phyloP scores from a whole-genome alignment of 208 protist genomes.

The Leishmania mexicana region DNA sequence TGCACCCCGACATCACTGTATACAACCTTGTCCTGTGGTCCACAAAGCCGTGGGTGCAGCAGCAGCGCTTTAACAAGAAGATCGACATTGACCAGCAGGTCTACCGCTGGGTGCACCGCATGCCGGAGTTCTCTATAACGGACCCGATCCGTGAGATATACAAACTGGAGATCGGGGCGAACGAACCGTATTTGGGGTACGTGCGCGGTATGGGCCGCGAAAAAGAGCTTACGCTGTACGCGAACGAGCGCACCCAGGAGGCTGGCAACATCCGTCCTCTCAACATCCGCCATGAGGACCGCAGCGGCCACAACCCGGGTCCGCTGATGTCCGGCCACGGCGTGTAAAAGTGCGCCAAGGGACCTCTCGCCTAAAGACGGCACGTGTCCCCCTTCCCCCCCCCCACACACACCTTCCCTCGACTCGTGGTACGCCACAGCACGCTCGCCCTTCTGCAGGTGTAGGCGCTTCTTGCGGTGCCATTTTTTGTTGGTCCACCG shows the following conservation, averaged over 20 bases:
- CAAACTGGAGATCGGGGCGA: slow-evolving; percentile 66
- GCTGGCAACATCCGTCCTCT: slow-evolving; percentile 60
- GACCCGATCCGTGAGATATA: slow-evolving; percentile 71
- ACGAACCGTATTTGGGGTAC: slow-evolving; percentile 85
- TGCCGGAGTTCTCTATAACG: slow-evolving; percentile 63
- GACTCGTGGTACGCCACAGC: background rate
- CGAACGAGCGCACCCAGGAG: slow-evolving; percentile 42
- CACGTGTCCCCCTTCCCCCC: background rate
- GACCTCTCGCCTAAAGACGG: background rate
- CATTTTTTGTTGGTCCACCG: background rate
- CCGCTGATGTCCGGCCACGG: slow-evolving; percentile 40
- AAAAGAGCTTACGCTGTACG: slow-evolving; percentile 62
- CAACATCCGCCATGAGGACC: slow-evolving; percentile 58
- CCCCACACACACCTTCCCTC: background rate
- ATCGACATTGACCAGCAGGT: slow-evolving; percentile 73
- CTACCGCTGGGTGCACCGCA: slow-evolving; percentile 85
- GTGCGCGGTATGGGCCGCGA: slow-evolving; percentile 73
- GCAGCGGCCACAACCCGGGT: slow-evolving; percentile 65
- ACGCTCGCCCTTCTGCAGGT: background rate
- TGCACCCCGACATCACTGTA: slow-evolving; percentile 86
- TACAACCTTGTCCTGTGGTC: slow-evolving; percentile 84
- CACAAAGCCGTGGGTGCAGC: slow-evolving; percentile 84
- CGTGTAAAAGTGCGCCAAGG: slow-evolving; percentile 4
- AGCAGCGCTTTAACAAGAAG: slow-evolving; percentile 90
- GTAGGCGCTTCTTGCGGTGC: background rate